Evolutionary conservation across 1,139 yeast species (phyloP), one percentile per base, ranked within the genome.

Genomic region (Yarrowia galli): DNA sequence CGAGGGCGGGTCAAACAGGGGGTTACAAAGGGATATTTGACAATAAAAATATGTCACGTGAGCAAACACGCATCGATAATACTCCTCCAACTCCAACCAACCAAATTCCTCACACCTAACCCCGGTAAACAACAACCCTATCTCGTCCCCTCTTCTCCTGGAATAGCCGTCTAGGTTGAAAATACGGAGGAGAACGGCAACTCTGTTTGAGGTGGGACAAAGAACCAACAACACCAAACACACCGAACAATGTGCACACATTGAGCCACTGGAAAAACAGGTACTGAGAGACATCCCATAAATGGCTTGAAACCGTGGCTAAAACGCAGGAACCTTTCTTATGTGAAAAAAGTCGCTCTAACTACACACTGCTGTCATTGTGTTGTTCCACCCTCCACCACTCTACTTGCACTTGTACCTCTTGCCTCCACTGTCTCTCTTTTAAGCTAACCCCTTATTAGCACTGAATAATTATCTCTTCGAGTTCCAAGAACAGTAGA

Each of bases 101-200:
- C 32, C 13, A 16, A 23, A 9, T 22, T 6, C 28, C 28, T 16
- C 15, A 20, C 13, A 12, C 22, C n/a, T n/a, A n/a, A n/a, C n/a
- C n/a, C n/a, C n/a, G n/a, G n/a, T n/a, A n/a, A n/a, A n/a, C 6
- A 28, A 28, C 32, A 28, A 28, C 32, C 32, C 32, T 28, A 28
- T 28, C 8, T 1, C 18, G 8, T 36, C 60, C 61, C 61, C 61
- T 54, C 61, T 54, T 54, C 61, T 54, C 61, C 61, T 54, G 61
- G 61, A 4, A 54, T 54, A 54, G 61, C 61, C 61, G 61, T 54
- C 23, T 40, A 54, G 46, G 61, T 54, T 54, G 28, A 20, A 18
- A 54, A 38, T 40, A 40, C 36, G 46, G 61, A 54, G 61, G 46
- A 40, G 61, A 40, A 54, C 36, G 46, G 36, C 8, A 40, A 40